phyloP scores from a whole-genome alignment of 768 basidiomycete genomes.

The Pulveroboletus frians region DNA sequence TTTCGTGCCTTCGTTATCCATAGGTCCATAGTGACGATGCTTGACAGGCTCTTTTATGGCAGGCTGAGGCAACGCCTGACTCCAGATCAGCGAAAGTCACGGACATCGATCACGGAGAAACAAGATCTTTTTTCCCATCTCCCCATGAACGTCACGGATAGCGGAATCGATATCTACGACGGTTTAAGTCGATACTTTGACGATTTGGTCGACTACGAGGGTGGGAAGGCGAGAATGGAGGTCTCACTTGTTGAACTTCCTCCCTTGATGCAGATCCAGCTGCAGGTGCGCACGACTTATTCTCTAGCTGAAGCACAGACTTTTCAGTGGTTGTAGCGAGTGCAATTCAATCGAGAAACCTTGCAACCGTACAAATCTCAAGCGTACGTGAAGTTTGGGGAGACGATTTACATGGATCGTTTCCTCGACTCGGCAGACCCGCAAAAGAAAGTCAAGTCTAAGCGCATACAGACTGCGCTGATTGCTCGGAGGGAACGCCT shows the following conservation, averaged over 20 bases:
- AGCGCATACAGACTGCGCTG: slow-evolving; percentile 63
- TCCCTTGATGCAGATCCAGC: slow-evolving; percentile 88
- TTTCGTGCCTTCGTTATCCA: not conserved
- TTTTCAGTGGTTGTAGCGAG: slow-evolving; percentile 49
- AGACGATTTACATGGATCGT: slow-evolving; percentile 86
- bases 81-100: slow-evolving; percentile 35
- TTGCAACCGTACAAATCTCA: slow-evolving; percentile 94
- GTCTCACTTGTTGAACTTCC: slow-evolving; percentile 82
- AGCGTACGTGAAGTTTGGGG: slow-evolving; percentile 86
- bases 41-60: slow-evolving; percentile 76
- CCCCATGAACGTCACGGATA: slow-evolving; percentile 87
- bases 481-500: slow-evolving; percentile 61
- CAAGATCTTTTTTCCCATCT: slow-evolving; percentile 93
- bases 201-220: slow-evolving; percentile 82
- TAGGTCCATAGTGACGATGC: slow-evolving; percentile 2
- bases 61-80: slow-evolving; percentile 65
- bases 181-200: slow-evolving; percentile 90
- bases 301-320: not conserved
- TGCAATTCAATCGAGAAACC: slow-evolving; percentile 91
- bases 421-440: slow-evolving; percentile 77
- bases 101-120: slow-evolving; percentile 68
- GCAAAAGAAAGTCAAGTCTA: slow-evolving; percentile 65
- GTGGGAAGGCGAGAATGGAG: slow-evolving; percentile 83
- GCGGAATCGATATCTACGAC: slow-evolving; percentile 89
- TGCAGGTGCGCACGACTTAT: slow-evolving; percentile 60